phyloP scores from a whole-genome alignment of 2,329 filamentous ascomycete genomes.

The Exophiala bonariae region DNA sequence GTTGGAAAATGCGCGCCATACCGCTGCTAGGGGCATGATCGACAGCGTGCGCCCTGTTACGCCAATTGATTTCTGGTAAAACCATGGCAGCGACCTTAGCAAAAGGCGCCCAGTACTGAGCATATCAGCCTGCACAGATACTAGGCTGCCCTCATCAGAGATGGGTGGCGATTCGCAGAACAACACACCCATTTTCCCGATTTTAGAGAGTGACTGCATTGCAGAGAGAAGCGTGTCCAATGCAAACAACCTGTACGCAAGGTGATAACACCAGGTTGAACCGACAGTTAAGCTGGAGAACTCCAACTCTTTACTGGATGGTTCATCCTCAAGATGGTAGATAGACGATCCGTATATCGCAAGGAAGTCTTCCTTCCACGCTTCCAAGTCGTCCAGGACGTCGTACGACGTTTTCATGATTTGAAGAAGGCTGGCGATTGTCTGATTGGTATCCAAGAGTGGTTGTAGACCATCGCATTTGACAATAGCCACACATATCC shows the following conservation, averaged over 20 bases:
- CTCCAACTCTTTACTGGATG: not conserved
- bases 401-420: not conserved
- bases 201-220: not conserved
- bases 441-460: not conserved
- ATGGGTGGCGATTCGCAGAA: not conserved
- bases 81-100: conserved; percentile 9
- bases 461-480: not conserved
- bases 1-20: not conserved
- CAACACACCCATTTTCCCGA: not conserved
- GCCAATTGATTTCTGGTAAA: conserved; percentile 12
- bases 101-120: conserved; percentile 2
- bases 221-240: not conserved
- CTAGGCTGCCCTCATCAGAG: not conserved
- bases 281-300: not conserved
- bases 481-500: conserved; percentile 1
- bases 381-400: not conserved
- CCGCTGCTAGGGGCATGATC: conserved; percentile 10
- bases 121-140: not conserved
- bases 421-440: not conserved
- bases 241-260: not conserved
- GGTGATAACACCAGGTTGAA: not conserved
- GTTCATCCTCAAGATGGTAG: not conserved
- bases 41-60: conserved; percentile 7
- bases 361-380: not conserved
- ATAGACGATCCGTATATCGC: not conserved